Evolutionary conservation across 2,329 filamentous ascomycete genomes (phyloP).

Genomic region (Sarocladium oryzae): DNA sequence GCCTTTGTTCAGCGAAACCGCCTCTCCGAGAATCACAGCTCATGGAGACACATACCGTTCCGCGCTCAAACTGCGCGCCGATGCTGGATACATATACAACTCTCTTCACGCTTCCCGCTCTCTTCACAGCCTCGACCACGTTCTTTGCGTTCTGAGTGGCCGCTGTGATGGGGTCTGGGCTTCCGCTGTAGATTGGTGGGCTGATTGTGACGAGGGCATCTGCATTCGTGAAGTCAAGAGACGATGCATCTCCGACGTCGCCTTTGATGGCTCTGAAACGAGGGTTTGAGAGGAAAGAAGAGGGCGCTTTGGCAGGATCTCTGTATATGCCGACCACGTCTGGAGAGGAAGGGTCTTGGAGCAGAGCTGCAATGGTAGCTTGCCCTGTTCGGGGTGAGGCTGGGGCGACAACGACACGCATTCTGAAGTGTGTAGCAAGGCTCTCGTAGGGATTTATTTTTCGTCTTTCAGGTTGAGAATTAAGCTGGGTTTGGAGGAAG

Average conservation of each 20-base stretch:
- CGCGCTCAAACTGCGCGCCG: constrained; percentile 26
- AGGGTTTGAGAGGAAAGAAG: constrained; percentile 18
- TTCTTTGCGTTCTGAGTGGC: constrained; percentile 14
- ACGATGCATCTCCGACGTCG: constrained; percentile 20
- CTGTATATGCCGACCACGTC: constrained; percentile 19
- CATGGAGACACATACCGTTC: constrained; percentile 25
- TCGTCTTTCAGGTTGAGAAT: no score
- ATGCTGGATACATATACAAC: constrained; percentile 25
- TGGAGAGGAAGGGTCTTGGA: neutral
- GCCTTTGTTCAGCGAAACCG: no score
- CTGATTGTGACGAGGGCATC: constrained; percentile 26
- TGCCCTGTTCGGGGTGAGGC: neutral
- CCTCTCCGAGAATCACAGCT: no score
- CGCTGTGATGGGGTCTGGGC: neutral
- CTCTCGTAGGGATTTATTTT: no score
- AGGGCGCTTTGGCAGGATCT: constrained; percentile 20
- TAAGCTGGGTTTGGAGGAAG: no score
- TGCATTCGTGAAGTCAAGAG: constrained; percentile 24
- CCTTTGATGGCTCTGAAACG: constrained; percentile 23
- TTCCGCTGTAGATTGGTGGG: constrained; percentile 21
- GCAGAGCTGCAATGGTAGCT: neutral
- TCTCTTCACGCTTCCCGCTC: constrained; percentile 19
- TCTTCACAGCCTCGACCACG: constrained; percentile 21
- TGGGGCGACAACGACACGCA: neutral
- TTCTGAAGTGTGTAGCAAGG: no score